Percentiles rank a stretch among this genome's conserved stretches.
Evolutionary conservation across 768 basidiomycete species (phyloP).

Genomic region (Mycena vitilis): DNA sequence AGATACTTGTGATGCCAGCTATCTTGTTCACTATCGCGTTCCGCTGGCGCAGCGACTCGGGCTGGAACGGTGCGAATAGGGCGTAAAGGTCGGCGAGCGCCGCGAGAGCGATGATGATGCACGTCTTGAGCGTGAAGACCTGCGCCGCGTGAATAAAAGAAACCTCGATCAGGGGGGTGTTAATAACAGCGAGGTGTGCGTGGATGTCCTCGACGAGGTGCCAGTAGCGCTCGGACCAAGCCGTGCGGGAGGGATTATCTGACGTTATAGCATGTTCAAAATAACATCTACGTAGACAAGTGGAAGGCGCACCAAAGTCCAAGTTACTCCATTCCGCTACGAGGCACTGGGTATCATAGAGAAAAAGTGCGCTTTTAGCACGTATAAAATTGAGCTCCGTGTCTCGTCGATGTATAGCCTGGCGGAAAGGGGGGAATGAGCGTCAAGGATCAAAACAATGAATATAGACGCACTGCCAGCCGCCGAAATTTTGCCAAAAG

Average conservation of each 20-base stretch:
- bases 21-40: conserved; percentile 8
- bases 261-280: neutral
- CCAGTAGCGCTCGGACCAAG: conserved; percentile 23
- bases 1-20: conserved; percentile 3
- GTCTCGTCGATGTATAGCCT: conserved; percentile 3
- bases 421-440: neutral
- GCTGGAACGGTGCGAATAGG: conserved; percentile 16
- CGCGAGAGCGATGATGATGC: conserved; percentile 7
- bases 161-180: conserved; percentile 3
- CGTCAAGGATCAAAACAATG: no score
- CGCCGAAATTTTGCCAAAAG: conserved; percentile 11
- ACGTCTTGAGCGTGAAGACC: conserved; percentile 12
- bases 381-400: conserved; percentile 27
- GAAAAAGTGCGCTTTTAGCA: conserved; percentile 15
- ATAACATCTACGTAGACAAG: neutral
- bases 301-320: neutral
- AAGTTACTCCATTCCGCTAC: conserved; percentile 11
- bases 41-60: conserved; percentile 3
- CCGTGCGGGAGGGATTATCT: neutral
- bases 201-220: conserved; percentile 15
- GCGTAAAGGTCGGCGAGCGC: conserved; percentile 20
- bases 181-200: conserved; percentile 9
- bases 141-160: conserved; percentile 13
- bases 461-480: conserved; percentile 3
- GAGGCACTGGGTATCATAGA: conserved; percentile 16